Evolutionary conservation across 2,329 filamentous ascomycete species (phyloP), one percentile per base, ranked within the genome.

Genomic region (Hymenoscyphus albidus): DNA sequence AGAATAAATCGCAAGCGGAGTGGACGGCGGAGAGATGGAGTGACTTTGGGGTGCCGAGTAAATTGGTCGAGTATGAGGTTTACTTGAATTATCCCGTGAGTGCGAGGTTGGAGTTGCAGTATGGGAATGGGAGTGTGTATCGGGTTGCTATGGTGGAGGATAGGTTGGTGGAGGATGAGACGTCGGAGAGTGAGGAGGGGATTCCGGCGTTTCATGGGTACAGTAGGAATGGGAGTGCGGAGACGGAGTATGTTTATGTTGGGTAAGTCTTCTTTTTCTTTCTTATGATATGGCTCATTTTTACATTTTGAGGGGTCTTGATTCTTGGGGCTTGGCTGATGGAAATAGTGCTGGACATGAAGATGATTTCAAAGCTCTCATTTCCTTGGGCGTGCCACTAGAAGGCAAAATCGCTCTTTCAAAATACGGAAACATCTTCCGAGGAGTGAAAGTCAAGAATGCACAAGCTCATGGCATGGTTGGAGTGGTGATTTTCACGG

Each of bases 181-280:
- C 92, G 0, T 92, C 87, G 14, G 83, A 85, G 40, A 79, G 91
- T 61, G 77, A 83, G 10, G 83, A 92, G 71, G 83, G 91, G n/a
- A 83, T 97, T 27, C 92, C 93, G 0, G 92, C 89, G 0, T 97
- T 97, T 80, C 93, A 97, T 74, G 93, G 93, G 61, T 97, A 97
- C 77, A 95, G 91, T 2, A 92, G 92, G 12, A 93, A 83, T 64
- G 93, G 93, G 32, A 95, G 96, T 74, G 93, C 93, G 56, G 38
- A 55, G 16, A 44, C 59, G 10, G 42, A 54, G 18, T 61, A 54
- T 22, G 59, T 66, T 10, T 67, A 65, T n/a, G 67, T 63, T n/a
- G 60, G 58, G 51, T 68, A 42, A 22, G 64, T 13, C 18, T 27
- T 13, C 16, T 9, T 18, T 12, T 6, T 6, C 10, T n/a, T 12